phyloP scores from a whole-genome alignment of 176 grass and related monocot species.

The Leersia perrieri region DNA sequence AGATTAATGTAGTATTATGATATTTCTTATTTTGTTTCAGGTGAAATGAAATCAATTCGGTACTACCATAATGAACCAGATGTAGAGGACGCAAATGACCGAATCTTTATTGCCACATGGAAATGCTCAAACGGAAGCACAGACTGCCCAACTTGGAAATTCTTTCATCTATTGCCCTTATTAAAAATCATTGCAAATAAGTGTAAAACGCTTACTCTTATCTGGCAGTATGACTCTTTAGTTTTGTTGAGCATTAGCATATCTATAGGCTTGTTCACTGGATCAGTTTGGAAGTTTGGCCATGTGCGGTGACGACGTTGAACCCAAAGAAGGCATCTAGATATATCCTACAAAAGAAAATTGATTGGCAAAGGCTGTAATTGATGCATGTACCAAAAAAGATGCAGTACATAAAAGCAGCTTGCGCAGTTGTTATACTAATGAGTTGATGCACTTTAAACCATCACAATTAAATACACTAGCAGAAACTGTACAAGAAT shows the following conservation, averaged over 20 bases:
- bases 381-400: no score
- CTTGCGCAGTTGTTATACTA: neutral
- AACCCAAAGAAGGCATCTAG: conserved; percentile 92
- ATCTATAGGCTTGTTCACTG: conserved; percentile 76
- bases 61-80: neutral
- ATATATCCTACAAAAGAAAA: conserved; percentile 78
- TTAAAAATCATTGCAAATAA: conserved; percentile 14
- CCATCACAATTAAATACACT: neutral
- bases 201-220: conserved; percentile 61
- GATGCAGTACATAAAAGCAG: conserved; percentile 4
- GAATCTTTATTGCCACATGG: neutral
- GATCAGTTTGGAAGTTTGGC: conserved; percentile 82
- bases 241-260: conserved; percentile 95
- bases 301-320: conserved; percentile 71
- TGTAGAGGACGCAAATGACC: neutral
- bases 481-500: neutral
- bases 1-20: neutral
- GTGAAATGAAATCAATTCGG: neutral
- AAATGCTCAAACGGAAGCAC: neutral
- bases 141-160: conserved; percentile 15
- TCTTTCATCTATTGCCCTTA: neutral
- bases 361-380: conserved; percentile 15
- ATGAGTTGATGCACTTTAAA: neutral
- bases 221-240: conserved; percentile 85
- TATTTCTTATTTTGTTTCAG: conserved; percentile 15